A percentile compares a stretch with the other conserved stretches of the same genome.
Conservation (phyloP, 768 basidiomycete genomes). For the Tulasnella sp. region DNA sequence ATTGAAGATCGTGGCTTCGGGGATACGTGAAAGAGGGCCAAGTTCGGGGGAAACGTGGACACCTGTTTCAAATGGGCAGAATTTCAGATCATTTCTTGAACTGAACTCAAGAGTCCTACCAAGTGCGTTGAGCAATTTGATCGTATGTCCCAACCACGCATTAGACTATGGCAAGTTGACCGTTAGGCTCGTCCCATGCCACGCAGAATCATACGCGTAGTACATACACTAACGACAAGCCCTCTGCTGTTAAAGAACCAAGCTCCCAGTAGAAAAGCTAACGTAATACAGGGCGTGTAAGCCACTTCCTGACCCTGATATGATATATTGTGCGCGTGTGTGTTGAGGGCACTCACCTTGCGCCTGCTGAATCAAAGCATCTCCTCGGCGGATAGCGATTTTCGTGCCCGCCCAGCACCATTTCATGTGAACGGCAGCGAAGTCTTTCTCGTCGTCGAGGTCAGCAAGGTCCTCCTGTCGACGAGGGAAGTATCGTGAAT, state of each 20-base stretch:
- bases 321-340: not conserved
- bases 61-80: not conserved
- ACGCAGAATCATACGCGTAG: not conserved
- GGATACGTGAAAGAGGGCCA: conserved; percentile 1
- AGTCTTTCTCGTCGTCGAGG: not conserved
- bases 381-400: not conserved
- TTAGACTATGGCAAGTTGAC: not conserved
- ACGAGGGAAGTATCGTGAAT: not conserved
- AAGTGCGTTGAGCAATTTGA: not conserved
- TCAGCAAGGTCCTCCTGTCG: not conserved
- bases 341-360: conserved; percentile 8
- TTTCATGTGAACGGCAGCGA: not conserved
- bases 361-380: not conserved
- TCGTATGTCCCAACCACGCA: not conserved
- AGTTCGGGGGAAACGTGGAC: not conserved
- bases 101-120: not conserved
- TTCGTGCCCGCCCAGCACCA: not conserved
- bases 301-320: not conserved
- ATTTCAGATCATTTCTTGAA: not conserved
- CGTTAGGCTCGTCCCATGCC: not conserved
- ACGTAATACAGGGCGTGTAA: not conserved
- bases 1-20: not conserved
- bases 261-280: not conserved
- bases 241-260: conserved; percentile 10
- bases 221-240: not conserved